phyloP scores from a whole-genome alignment of 164 flowering plant genomes.

The Vitis rotundifolia region DNA sequence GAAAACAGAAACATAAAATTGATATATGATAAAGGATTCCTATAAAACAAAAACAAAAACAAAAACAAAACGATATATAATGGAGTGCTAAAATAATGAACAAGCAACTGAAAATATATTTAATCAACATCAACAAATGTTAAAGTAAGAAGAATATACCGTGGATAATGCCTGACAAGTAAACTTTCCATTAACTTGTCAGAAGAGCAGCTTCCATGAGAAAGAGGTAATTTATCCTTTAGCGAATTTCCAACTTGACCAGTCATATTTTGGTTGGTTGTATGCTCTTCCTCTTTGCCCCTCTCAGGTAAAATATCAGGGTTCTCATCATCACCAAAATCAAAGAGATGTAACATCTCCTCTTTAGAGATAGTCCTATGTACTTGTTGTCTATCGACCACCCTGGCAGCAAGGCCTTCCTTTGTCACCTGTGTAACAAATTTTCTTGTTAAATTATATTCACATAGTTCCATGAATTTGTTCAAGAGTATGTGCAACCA shows the following conservation, averaged over 20 bases:
- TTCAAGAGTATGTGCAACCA: not conserved
- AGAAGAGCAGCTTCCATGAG: constrained; percentile 61
- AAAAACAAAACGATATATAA: not conserved
- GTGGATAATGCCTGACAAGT: constrained; percentile 67
- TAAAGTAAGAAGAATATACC: constrained; percentile 38
- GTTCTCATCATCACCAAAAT: constrained; percentile 90
- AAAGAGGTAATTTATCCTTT: constrained; percentile 40
- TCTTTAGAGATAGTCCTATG: constrained; percentile 93
- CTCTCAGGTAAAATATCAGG: constrained; percentile 38
- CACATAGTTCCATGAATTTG: not conserved
- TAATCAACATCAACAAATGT: not conserved
- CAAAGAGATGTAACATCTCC: constrained; percentile 92
- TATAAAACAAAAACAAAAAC: not conserved
- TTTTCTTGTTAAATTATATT: constrained; percentile 4
- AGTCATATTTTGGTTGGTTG: constrained; percentile 12
- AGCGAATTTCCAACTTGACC: constrained; percentile 26
- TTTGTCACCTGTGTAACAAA: constrained; percentile 71
- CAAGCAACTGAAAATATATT: not conserved
- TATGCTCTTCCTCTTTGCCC: constrained; percentile 30
- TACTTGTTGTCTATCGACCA: constrained; percentile 96
- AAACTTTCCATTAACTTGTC: constrained; percentile 86
- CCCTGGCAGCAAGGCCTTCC: constrained; percentile 99
- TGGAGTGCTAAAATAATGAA: not conserved
- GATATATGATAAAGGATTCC: too few species aligned
- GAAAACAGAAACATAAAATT: too few species aligned